phyloP scores from a whole-genome alignment of 2,329 filamentous ascomycete species.

The Thermoascus crustaceus region DNA sequence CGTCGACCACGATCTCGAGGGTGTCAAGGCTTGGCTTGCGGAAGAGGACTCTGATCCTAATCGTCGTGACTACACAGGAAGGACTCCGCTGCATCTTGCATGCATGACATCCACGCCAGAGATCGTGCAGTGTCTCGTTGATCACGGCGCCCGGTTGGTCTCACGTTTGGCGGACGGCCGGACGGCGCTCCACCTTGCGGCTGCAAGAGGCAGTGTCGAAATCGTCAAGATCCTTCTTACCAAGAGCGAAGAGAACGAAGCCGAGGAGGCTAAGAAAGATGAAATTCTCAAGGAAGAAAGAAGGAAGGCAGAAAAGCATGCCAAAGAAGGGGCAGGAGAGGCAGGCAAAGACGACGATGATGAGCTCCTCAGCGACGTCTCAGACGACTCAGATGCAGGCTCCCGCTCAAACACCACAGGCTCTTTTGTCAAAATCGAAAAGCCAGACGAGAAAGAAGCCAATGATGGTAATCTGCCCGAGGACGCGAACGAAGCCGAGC shows the following conservation, averaged over 20 bases:
- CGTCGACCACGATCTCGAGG: conserved; percentile 61
- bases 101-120: conserved; percentile 59
- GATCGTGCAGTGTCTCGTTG: conserved; percentile 62
- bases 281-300: conserved; percentile 12
- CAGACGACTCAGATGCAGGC: conserved; percentile 45
- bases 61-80: conserved; percentile 66
- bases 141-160: conserved; percentile 64
- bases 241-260: conserved; percentile 67
- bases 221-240: conserved; percentile 66
- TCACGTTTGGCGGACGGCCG: conserved; percentile 69
- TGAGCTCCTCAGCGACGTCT: conserved; percentile 32
- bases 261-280: conserved; percentile 43
- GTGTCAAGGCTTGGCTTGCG: conserved; percentile 61
- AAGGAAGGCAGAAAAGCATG: conserved; percentile 7
- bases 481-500: conserved; percentile 55
- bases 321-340: too few relatives aligned
- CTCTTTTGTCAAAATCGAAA: conserved; percentile 62
- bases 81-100: conserved; percentile 72
- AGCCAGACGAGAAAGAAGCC: conserved; percentile 16
- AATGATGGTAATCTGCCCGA: conserved; percentile 40
- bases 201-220: conserved; percentile 57
- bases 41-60: conserved; percentile 65
- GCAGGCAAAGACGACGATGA: conserved; percentile 21
- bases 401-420: conserved; percentile 50
- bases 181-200: conserved; percentile 76